Evolutionary conservation across 1,284 basidiomycete genomes (phyloP).

Genomic region (Agroathelia rolfsii): DNA sequence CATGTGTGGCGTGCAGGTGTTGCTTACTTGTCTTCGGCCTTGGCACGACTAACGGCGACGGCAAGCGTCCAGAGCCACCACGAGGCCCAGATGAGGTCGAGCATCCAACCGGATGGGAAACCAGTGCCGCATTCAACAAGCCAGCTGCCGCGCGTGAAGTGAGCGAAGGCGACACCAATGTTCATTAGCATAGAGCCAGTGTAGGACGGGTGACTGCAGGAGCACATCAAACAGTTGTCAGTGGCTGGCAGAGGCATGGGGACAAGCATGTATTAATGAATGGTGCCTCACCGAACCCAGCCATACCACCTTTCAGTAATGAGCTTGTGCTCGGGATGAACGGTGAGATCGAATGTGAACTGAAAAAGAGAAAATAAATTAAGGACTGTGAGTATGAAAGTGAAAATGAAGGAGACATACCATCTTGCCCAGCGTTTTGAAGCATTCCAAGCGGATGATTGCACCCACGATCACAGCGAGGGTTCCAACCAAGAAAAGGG

Average conservation of each 20-base stretch:
- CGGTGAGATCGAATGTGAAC: conserved; percentile 55
- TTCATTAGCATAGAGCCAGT: conserved; percentile 35
- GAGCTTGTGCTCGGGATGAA: conserved; percentile 44
- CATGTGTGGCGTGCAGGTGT: too few relatives aligned
- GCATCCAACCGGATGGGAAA: conserved; percentile 16
- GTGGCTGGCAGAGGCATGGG: too few relatives aligned
- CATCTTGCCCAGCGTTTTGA: conserved; percentile 35
- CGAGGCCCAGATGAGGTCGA: conserved; percentile 29
- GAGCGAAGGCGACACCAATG: conserved; percentile 39
- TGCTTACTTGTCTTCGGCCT: conserved; percentile 46
- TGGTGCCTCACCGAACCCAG: too few relatives aligned
- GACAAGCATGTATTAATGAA: too few relatives aligned
- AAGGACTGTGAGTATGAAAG: too few relatives aligned
- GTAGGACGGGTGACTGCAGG: conserved; percentile 47
- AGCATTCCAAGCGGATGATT: conserved; percentile 27
- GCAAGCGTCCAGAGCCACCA: conserved; percentile 46
- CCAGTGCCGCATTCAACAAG: conserved; percentile 38
- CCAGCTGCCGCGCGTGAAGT: conserved; percentile 45
- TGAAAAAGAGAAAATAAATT: too few relatives aligned
- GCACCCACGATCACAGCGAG: conserved; percentile 36
- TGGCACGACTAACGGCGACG: conserved; percentile 37
- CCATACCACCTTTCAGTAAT: conserved; percentile 44
- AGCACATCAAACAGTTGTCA: too few relatives aligned
- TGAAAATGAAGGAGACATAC: too few relatives aligned
- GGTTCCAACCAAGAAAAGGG: conserved; percentile 40